Evolutionary conservation across 768 basidiomycete genomes (phyloP).

Genomic region (Sarcomyxa edulis): DNA sequence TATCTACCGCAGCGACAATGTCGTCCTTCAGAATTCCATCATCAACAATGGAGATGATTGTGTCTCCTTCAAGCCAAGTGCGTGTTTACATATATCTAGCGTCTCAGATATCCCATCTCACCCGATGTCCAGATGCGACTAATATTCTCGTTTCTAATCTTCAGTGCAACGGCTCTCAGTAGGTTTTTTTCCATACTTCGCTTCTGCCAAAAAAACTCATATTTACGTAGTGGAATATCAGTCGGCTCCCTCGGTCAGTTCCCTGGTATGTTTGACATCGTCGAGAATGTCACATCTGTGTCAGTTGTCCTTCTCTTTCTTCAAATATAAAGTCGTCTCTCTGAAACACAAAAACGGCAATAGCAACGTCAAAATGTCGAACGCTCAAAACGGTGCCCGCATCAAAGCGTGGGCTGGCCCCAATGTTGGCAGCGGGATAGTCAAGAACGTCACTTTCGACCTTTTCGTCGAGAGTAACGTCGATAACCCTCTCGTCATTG

Average conservation of each 20-base stretch:
- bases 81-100: constrained; percentile 1
- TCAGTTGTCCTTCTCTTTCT: constrained; percentile 15
- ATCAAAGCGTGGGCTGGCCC: constrained; percentile 66
- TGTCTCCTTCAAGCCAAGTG: constrained; percentile 54
- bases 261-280: constrained; percentile 49
- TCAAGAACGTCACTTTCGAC: constrained; percentile 51
- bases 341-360: not conserved
- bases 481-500: constrained; percentile 56
- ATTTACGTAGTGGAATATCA: constrained; percentile 32
- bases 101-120: not conserved
- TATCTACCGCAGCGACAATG: constrained; percentile 49
- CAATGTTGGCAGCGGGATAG: constrained; percentile 52
- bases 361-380: constrained; percentile 55
- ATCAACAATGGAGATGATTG: constrained; percentile 56
- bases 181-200: constrained; percentile 11
- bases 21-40: constrained; percentile 41
- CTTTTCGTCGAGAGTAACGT: constrained; percentile 48
- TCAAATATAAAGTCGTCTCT: not conserved
- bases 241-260: constrained; percentile 57
- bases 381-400: constrained; percentile 60
- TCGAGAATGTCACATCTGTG: constrained; percentile 52
- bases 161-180: constrained; percentile 57
- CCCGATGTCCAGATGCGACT: constrained; percentile 34
- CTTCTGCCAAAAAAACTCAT: not conserved
- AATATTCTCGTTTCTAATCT: constrained; percentile 53